Conservation (phyloP, 768 basidiomycete species). For the Mycena galopus region DNA sequence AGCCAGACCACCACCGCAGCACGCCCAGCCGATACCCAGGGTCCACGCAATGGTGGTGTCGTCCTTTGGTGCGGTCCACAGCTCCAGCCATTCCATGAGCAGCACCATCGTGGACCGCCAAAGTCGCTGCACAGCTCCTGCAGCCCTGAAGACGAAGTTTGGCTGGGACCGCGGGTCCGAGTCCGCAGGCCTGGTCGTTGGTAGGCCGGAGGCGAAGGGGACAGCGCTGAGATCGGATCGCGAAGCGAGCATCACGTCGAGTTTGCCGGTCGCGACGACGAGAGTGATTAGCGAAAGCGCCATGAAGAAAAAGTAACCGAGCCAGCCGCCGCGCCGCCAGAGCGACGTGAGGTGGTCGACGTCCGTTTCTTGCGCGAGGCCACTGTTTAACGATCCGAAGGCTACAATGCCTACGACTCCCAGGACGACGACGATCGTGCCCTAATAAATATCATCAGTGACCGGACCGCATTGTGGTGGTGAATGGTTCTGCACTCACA, state of each 20-base stretch:
- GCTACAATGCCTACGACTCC: constrained; percentile 92
- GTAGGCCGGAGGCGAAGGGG: constrained; percentile 61
- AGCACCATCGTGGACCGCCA: constrained; percentile 65
- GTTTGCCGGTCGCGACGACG: constrained; percentile 75
- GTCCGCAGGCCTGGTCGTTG: constrained; percentile 24
- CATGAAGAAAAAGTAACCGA: constrained; percentile 91
- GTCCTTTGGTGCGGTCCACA: constrained; percentile 82
- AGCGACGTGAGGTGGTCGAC: constrained; percentile 82
- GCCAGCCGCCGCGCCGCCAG: constrained; percentile 91
- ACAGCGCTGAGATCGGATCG: constrained; percentile 77
- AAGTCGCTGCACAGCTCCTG: constrained; percentile 49
- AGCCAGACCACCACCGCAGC: constrained; percentile 90
- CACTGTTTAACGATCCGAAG: constrained; percentile 87
- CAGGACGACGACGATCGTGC: constrained; percentile 84
- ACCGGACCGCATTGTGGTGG: neutral
- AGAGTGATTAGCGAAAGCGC: constrained; percentile 72
- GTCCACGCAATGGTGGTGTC: constrained; percentile 92
- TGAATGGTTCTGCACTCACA: constrained; percentile 56
- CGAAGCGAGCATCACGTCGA: constrained; percentile 79
- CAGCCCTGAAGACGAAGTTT: constrained; percentile 29
- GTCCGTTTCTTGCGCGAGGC: constrained; percentile 79
- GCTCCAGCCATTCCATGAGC: constrained; percentile 74
- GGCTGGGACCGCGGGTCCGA: constrained; percentile 12
- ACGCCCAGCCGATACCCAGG: constrained; percentile 94
- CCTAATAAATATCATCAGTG: constrained; percentile 55